Evolutionary conservation across 345 rosid genomes (phyloP).

Genomic region (Mangifera indica): DNA sequence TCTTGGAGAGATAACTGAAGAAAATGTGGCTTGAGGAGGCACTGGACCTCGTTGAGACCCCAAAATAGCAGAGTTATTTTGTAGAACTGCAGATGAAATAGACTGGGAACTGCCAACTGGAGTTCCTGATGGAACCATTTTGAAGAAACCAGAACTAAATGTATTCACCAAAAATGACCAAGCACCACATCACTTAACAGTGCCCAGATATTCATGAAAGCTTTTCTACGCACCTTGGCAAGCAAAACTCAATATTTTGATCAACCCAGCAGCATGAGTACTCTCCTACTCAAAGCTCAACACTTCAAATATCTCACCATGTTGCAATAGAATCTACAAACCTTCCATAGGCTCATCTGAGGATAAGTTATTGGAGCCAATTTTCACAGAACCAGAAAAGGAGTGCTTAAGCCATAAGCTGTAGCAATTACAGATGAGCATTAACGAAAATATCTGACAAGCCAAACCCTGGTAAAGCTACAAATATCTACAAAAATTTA

Average conservation of each 20-base stretch:
- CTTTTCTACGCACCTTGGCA: background rate
- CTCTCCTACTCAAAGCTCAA: background rate
- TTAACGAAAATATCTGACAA: no score
- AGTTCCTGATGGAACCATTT: constrained; percentile 84
- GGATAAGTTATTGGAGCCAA: background rate
- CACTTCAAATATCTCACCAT: background rate
- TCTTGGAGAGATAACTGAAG: constrained; percentile 62
- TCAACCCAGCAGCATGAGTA: background rate
- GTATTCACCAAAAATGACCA: background rate
- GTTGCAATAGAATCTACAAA: background rate
- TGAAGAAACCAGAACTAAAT: constrained; percentile 9
- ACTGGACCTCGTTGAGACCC: constrained; percentile 74
- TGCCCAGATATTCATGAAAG: background rate
- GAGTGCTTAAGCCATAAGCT: background rate
- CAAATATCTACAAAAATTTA: background rate
- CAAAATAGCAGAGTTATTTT: constrained; percentile 63
- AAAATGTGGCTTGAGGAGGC: constrained; percentile 64
- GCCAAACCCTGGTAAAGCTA: no score
- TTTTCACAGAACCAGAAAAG: background rate
- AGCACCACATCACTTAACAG: background rate
- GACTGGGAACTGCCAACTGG: constrained; percentile 76
- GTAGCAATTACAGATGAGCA: background rate
- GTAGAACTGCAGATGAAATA: constrained; percentile 61
- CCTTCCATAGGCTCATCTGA: background rate
- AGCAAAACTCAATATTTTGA: background rate